A percentile compares a stretch with the other conserved stretches of the same genome.
phyloP scores from a whole-genome alignment of 345 rosid genomes.

The Salix arbutifolia region DNA sequence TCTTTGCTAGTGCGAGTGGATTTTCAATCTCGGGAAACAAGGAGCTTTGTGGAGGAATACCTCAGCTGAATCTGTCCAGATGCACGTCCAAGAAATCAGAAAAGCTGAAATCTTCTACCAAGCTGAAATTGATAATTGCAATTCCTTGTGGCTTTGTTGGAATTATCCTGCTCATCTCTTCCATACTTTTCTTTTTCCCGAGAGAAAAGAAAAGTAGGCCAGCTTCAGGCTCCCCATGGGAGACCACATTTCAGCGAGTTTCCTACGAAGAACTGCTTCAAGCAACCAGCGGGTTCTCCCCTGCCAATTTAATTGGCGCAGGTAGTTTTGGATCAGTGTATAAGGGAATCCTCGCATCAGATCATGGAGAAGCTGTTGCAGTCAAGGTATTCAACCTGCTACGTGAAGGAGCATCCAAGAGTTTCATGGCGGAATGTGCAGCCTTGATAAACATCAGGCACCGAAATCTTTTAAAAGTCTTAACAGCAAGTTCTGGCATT shows the following conservation, averaged over 20 bases:
- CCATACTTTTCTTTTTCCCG: background rate
- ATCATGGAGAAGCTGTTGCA: background rate
- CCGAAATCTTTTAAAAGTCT: background rate
- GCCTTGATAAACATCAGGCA: background rate
- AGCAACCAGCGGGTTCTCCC: conserved; percentile 1
- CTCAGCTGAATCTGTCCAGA: background rate
- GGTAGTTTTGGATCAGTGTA: conserved; percentile 13
- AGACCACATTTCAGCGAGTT: background rate
- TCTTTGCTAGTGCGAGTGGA: background rate
- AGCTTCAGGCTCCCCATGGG: background rate
- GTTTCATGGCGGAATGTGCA: conserved; percentile 7
- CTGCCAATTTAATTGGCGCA: background rate
- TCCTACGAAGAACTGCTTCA: background rate
- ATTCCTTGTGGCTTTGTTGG: background rate
- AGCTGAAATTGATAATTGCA: background rate
- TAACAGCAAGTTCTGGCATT: background rate
- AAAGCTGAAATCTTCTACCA: background rate
- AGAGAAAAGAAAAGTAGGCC: background rate
- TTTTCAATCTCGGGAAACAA: background rate
- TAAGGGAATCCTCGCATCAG: background rate
- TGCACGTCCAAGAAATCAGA: background rate
- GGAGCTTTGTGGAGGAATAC: conserved; percentile 11
- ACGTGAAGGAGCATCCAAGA: background rate
- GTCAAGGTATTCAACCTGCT: conserved; percentile 7
- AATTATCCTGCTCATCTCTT: background rate